These are phyloP conservation scores for Wickerhamiella kazuoi DNA, from an alignment of 805 yeast species.

Conservation along the genomic window DNA sequence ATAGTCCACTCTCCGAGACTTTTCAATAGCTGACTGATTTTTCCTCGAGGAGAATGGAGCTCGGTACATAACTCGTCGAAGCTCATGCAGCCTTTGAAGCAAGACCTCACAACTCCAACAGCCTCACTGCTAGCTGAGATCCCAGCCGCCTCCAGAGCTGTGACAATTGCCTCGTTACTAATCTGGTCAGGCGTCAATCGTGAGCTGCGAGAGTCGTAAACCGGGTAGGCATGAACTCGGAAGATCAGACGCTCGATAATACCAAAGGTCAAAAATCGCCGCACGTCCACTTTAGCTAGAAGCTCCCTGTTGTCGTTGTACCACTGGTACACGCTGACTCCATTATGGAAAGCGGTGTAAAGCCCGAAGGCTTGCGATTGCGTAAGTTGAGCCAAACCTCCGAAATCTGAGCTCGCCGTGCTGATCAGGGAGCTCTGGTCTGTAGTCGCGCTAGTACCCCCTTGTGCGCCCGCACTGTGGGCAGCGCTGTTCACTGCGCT, in stretches of 20 bases:
- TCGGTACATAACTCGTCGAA: constrained; percentile 15
- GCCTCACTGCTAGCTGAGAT: background rate
- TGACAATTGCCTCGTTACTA: constrained; percentile 1
- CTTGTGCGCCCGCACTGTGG: background rate
- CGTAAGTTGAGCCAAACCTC: constrained; percentile 1
- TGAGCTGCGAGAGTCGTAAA: constrained; percentile 21
- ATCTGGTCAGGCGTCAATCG: background rate
- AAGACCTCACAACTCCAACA: constrained; percentile 1
- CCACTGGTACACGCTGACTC: constrained; percentile 68
- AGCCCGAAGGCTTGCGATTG: constrained; percentile 37
- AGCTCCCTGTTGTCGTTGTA: constrained; percentile 42
- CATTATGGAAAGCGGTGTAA: constrained; percentile 63
- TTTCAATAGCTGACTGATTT: constrained; percentile 9
- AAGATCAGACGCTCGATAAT: constrained; percentile 64
- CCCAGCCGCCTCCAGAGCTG: constrained; percentile 1
- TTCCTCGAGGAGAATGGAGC: constrained; percentile 11
- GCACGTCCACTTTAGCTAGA: constrained; percentile 52
- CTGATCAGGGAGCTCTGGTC: constrained; percentile 1
- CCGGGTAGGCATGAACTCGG: constrained; percentile 62
- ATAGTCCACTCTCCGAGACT: constrained; percentile 12
- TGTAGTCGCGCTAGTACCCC: constrained; percentile 1
- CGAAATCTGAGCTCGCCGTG: constrained; percentile 2
- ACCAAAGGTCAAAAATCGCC: constrained; percentile 79
- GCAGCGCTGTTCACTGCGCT: background rate
- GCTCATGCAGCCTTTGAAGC: constrained; percentile 9